Percentiles rank a stretch among this genome's conserved stretches.
phyloP scores from a whole-genome alignment of 148 eudicot species.

The Rhododendron mucronatum region DNA sequence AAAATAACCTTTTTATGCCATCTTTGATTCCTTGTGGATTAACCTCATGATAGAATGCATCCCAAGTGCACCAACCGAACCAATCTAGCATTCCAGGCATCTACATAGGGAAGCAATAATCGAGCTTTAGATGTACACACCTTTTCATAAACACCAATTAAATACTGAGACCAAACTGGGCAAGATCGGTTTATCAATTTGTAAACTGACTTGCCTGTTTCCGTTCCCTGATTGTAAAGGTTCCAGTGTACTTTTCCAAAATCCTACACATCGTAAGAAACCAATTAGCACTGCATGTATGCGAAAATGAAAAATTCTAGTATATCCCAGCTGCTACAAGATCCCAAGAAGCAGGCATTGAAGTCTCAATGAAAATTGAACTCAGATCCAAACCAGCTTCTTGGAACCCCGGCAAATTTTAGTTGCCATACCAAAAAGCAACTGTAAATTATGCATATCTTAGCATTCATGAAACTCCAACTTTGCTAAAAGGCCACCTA shows the following conservation, averaged over 20 bases:
- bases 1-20: slow-evolving; percentile 31
- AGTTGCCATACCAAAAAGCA: background rate
- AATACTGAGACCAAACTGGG: background rate
- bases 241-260: slow-evolving; percentile 25
- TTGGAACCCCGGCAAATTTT: background rate
- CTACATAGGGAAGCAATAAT: slow-evolving; percentile 12
- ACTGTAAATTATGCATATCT: background rate
- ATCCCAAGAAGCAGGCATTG: background rate
- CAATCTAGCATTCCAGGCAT: slow-evolving; percentile 41
- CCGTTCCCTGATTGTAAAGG: slow-evolving; percentile 29
- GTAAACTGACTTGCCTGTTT: slow-evolving; percentile 26
- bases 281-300: background rate
- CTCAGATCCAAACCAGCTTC: background rate
- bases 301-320: background rate
- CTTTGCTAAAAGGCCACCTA: slow-evolving; percentile 19
- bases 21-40: slow-evolving; percentile 39
- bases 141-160: background rate
- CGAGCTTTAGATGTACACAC: background rate
- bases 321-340: background rate
- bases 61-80: slow-evolving; percentile 57
- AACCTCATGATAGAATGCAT: slow-evolving; percentile 38
- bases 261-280: slow-evolving; percentile 21
- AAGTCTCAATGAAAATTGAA: background rate
- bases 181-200: background rate
- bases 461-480: background rate